Evolutionary conservation across 345 rosid species (phyloP).

Genomic region (Eucalyptus cloeziana): DNA sequence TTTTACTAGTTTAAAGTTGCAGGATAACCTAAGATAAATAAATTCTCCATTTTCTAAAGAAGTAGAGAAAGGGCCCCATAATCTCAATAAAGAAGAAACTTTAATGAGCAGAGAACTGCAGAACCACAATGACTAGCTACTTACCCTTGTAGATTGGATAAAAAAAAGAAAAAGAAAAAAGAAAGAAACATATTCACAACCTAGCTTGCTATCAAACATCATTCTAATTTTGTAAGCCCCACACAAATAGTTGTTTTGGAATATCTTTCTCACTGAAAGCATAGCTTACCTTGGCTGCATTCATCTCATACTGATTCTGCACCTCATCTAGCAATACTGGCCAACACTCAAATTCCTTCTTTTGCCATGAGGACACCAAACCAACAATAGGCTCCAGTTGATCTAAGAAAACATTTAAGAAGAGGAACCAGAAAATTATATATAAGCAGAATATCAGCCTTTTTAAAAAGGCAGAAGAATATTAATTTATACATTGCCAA

Average conservation of each 20-base stretch:
- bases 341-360: conserved; percentile 77
- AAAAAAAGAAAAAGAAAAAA: background rate
- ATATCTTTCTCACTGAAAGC: background rate
- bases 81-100: background rate
- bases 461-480: background rate
- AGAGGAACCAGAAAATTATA: background rate
- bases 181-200: background rate
- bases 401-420: conserved; percentile 16
- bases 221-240: background rate
- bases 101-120: background rate
- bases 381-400: conserved; percentile 50
- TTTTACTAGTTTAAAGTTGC: background rate
- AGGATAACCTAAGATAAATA: background rate
- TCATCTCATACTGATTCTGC: conserved; percentile 63
- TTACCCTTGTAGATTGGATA: background rate
- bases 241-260: background rate
- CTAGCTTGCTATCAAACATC: background rate
- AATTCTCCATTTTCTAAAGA: background rate
- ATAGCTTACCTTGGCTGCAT: conserved; percentile 62
- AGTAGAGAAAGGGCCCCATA: background rate
- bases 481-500: background rate
- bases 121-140: background rate
- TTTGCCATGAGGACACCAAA: conserved; percentile 73
- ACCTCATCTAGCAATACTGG: conserved; percentile 83
- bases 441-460: background rate